Evolutionary conservation across 306 rosid species (phyloP), one percentile per base, ranked within the genome.

Genomic region (Lathyrus sativus): DNA sequence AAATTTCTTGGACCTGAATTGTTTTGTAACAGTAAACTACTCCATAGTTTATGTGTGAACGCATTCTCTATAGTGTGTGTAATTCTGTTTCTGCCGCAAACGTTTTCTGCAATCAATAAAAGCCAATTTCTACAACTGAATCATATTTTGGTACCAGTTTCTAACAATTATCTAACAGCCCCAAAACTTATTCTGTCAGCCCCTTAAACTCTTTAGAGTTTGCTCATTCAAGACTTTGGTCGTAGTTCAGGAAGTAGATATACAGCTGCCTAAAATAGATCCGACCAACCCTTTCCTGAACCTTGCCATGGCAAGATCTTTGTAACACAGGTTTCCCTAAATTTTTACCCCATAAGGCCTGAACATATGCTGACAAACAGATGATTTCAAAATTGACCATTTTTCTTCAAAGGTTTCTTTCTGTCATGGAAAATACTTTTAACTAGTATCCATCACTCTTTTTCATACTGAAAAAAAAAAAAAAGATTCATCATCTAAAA

Each of bases 391-490:
- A 51, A 31, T 45, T 41, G 5, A 62, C 6, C 37, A 33, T 53
- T 76, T 69, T 53, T 53, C 15, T 62, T 56, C 68, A 11, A 50
- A n/a, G 14, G 33, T 51, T 48, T 26, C 26, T 48, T 41, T 58
- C 65, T n/a, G 13, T 41, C 29, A 50, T 24, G 28, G 63, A 41
- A 67, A 68, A 58, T 46, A 1, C 48, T 54, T 22, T 10, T 9
- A 56, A 18, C 37, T 35, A 50, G 53, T 46, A 13, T 17, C 12
- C 9, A 18, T 43, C n/a, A 61, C 49, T 37, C 33, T 28, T 50
- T 45, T 61, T 50, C 70, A 46, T 62, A 22, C 49, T 58, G 63
- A 41, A 37, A 15, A 31, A 59, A 44, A 37, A 19, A n/a, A 11
- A 29, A 19, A 9, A 53, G 15, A 61, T 22, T 67, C 41, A 26